phyloP scores from a whole-genome alignment of 2,329 filamentous ascomycete genomes.

The Fusarium sp. region DNA sequence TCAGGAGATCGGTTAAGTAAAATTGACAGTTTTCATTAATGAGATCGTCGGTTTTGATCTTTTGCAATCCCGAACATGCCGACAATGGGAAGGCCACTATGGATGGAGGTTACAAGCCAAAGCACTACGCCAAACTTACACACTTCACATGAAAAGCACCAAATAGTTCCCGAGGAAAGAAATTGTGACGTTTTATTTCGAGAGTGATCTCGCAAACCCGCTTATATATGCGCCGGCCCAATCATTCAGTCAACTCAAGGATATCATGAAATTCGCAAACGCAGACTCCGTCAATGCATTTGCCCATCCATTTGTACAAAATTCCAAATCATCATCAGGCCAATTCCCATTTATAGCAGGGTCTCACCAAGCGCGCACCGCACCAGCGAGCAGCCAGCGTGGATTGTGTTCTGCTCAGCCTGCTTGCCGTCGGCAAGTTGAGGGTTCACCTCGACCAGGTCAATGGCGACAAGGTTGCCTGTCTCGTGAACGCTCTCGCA shows the following conservation, averaged over 20 bases:
- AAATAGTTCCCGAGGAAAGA: conserved; percentile 30
- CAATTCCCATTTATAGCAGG: conserved; percentile 70
- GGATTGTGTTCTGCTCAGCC: conserved; percentile 87
- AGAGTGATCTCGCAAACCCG: conserved; percentile 49
- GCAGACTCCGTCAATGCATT: conserved; percentile 30
- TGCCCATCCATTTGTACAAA: conserved; percentile 24
- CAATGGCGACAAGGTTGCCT: conserved; percentile 83
- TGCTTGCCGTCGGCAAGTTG: conserved; percentile 73
- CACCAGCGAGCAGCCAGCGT: conserved; percentile 92
- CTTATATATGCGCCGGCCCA: conserved; percentile 46
- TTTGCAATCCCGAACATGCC: neutral
- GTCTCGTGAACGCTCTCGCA: conserved; percentile 89
- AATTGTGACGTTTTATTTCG: conserved; percentile 48
- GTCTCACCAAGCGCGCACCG: conserved; percentile 94
- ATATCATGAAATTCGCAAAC: conserved; percentile 40
- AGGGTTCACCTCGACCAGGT: conserved; percentile 87
- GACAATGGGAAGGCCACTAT: neutral
- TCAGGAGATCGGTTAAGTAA: conserved; percentile 9
- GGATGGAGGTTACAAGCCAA: no score
- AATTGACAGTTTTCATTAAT: neutral
- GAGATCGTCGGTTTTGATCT: neutral
- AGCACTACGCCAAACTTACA: no score
- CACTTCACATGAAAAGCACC: neutral
- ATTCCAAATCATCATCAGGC: neutral
- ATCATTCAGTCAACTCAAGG: conserved; percentile 50